phyloP scores from a whole-genome alignment of 108 stramenopile species.

The Nannochloropsis salina region DNA sequence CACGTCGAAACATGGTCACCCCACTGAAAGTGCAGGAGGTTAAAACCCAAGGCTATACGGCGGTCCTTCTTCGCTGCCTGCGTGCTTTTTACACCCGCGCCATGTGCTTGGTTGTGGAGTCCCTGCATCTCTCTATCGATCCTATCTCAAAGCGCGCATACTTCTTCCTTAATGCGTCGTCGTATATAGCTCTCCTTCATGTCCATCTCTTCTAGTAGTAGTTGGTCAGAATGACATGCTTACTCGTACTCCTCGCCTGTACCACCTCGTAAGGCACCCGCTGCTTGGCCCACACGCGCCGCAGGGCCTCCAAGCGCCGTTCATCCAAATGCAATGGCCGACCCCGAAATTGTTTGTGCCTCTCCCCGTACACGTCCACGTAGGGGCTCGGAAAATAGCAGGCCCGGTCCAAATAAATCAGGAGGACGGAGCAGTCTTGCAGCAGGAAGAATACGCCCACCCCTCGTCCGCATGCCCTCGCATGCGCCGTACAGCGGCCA shows the following conservation, averaged over 20 bases:
- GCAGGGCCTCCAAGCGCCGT: conserved; percentile 37
- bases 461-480: conserved; percentile 75
- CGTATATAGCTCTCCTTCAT: not conserved
- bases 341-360: conserved; percentile 40
- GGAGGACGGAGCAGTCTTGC: conserved; percentile 78
- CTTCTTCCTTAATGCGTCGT: too few species aligned
- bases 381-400: conserved; percentile 84
- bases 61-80: too few species aligned
- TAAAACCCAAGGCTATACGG: too few species aligned
- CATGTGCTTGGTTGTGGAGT: too few species aligned
- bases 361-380: conserved; percentile 83
- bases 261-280: conserved; percentile 44
- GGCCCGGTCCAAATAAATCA: conserved; percentile 74
- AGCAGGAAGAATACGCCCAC: conserved; percentile 82
- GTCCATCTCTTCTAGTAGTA: conserved; percentile 32
- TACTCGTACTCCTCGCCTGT: conserved; percentile 38
- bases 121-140: too few species aligned
- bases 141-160: too few species aligned
- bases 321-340: conserved; percentile 45
- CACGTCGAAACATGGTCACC: too few species aligned
- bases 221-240: conserved; percentile 46
- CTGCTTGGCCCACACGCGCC: conserved; percentile 41
- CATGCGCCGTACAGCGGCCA: conserved; percentile 81
- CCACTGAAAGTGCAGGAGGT: too few species aligned
- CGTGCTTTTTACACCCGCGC: too few species aligned